Evolutionary conservation across 306 rosid genomes (phyloP), one percentile per base, ranked within the genome.

Genomic region (Prunus davidiana): DNA sequence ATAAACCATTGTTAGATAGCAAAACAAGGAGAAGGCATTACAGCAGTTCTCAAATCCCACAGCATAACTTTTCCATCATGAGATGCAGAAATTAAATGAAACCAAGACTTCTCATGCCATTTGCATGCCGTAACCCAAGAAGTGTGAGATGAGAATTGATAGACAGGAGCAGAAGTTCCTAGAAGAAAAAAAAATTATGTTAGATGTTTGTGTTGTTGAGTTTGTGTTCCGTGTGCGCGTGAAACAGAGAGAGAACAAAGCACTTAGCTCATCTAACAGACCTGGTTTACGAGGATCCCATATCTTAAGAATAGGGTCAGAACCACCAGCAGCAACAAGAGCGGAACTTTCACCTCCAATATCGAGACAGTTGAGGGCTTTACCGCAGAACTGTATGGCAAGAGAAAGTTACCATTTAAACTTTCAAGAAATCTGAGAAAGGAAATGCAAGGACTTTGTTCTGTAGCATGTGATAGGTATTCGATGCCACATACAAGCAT

Each of bases 271-370:
- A 24, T 57, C 76, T 49, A 74, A 68, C 77, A 73, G 54, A 92
- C 99, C 97, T 89, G 97, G 97, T 64, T 87, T 95, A 61, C 97
- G 97, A 73, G 99, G 99, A 88, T 95, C 98, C 99, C 99, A 95
- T 86, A 95, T 80, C 86, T 97, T 86, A 79, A 95, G 56, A 74
- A 89, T 72, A 38, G 96, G 88, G 57, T 95, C 99, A 50, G 97
- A 92, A 80, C 93, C 97, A 77, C 93, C 98, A 57, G 88, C 96
- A 64, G 89, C 96, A 43, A 95, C 85, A 60, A 95, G 78, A 67
- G 93, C 72, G 71, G 92, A 90, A 73, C 93, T 84, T 85, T 95
- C 99, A 71, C 91, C 99, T 41, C 99, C 97, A 80, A 92, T 72
- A 86, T 95, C 97, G 30, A 92, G 87, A 86, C 96, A 95, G 78